Evolutionary conservation across 345 rosid genomes (phyloP).

Genomic region (Erysimum cheiranthoides): DNA sequence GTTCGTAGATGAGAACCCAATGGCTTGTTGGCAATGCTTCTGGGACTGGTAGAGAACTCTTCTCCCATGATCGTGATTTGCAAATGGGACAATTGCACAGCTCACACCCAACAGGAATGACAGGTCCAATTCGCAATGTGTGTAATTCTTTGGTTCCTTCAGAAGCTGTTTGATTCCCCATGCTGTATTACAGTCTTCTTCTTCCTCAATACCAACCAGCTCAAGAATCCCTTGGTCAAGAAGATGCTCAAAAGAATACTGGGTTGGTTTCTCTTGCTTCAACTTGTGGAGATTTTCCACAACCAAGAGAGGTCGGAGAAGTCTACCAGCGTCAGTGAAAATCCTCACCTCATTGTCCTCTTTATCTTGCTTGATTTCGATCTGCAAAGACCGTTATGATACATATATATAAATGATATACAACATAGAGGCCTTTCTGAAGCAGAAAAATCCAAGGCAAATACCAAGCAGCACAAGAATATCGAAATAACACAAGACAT

Average conservation of each 20-base stretch:
- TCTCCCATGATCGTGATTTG: constrained; percentile 88
- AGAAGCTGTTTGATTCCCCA: constrained; percentile 72
- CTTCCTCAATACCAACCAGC: too few relatives aligned
- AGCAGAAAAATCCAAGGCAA: constrained; percentile 7
- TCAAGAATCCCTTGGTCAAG: constrained; percentile 63
- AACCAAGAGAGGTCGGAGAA: constrained; percentile 87
- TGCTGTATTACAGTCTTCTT: constrained; percentile 53
- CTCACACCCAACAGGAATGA: constrained; percentile 85
- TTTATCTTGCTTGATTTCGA: constrained; percentile 81
- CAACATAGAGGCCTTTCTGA: neutral
- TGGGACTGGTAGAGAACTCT: constrained; percentile 91
- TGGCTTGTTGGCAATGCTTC: constrained; percentile 89
- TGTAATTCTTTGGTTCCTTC: constrained; percentile 53
- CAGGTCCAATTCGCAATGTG: constrained; percentile 85
- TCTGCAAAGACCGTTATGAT: constrained; percentile 50
- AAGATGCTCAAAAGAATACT: constrained; percentile 57
- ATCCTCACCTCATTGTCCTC: constrained; percentile 76
- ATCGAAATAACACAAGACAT: constrained; percentile 14
- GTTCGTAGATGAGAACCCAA: constrained; percentile 90
- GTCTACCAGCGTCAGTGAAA: constrained; percentile 85
- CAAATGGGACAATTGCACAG: constrained; percentile 86
- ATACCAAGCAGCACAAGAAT: constrained; percentile 25
- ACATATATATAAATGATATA: constrained; percentile 8
- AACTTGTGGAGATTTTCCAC: constrained; percentile 66
- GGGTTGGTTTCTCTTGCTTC: constrained; percentile 56